Conservation (phyloP, 2,329 filamentous ascomycete genomes). For the Penicillium sp. region DNA sequence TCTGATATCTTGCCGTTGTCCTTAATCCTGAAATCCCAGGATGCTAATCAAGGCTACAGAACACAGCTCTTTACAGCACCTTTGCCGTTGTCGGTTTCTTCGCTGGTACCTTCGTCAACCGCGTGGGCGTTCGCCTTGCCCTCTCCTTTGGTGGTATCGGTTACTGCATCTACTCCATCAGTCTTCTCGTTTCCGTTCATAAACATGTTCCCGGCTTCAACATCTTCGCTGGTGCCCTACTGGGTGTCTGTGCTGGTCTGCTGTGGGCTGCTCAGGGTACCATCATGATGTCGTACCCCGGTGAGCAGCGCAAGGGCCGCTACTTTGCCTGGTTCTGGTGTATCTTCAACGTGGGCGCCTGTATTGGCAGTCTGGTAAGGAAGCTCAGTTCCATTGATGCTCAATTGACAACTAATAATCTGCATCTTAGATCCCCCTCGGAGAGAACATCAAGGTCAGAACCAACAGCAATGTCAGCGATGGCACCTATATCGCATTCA, state of each 20-base stretch:
- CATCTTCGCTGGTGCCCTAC: conserved; percentile 44
- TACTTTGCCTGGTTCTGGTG: conserved; percentile 90
- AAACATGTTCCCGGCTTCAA: conserved; percentile 45
- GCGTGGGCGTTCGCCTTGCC: conserved; percentile 38
- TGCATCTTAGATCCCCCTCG: conserved; percentile 35
- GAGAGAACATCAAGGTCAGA: conserved; percentile 38
- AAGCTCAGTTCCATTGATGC: not conserved
- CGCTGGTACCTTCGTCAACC: conserved; percentile 46
- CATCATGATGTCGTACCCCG: conserved; percentile 70
- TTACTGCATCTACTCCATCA: conserved; percentile 41
- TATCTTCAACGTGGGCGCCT: conserved; percentile 85
- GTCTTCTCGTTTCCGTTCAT: conserved; percentile 39
- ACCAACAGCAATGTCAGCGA: conserved; percentile 46
- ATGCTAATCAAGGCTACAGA: conserved; percentile 26
- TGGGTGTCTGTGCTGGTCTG: conserved; percentile 46
- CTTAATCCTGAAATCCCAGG: not conserved
- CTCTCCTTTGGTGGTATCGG: conserved; percentile 41
- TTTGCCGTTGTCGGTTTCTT: conserved; percentile 61
- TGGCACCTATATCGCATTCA: conserved; percentile 78
- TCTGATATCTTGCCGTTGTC: not conserved
- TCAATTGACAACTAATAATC: not conserved
- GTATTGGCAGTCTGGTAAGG: conserved; percentile 67
- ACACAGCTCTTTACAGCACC: conserved; percentile 64
- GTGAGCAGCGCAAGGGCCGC: conserved; percentile 70
- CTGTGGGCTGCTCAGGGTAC: conserved; percentile 48